Base-by-base conservation (phyloP, 768 basidiomycete species). In the Phanerodontia chrysosporium region DNA sequence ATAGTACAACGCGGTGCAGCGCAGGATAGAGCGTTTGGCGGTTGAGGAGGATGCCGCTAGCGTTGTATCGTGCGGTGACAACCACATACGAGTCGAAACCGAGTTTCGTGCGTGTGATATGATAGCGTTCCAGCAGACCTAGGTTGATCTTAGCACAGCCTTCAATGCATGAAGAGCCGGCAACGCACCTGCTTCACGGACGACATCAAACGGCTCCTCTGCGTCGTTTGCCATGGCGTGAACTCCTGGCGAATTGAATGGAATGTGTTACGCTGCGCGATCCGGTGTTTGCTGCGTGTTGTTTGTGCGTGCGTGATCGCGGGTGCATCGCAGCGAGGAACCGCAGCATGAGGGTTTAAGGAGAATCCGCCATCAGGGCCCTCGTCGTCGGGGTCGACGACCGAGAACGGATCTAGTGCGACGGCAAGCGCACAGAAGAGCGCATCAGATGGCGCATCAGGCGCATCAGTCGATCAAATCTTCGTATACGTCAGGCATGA, bases 1-100 rank as follows among this genome's bases (percentile, higher is more conserved):
- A 14, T 5, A 13, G 35, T 1, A 53, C 32, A 22, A 53, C 36
- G 3, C 14, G 14, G 13, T 13, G 12, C 16, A 53, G 36, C 5
- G 52, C 52, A n/a, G 52, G 35, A 24, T 53, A 53, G 16, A 53
- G 52, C 35, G 52, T 53, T 14, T 53, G 35, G n/a, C 52, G 52
- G 24, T 53, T 53, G 32, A 53, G 35, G 21, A 53, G 21, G 52
- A 24, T 27, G 21, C 52, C 35, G 27, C 30, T 53, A 25, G 52
- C 49, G n/a, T 51, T 32, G 49, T 51, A 51, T 4, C 27, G 24
- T 24, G 52, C 52, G 12, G 52, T 18, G 10, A 53, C 32, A 1
- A 53, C 36, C 13, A 53, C 52, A 24, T 36, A 42, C 6, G 52
- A 39, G 35, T 53, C 52, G 36, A 53, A 53, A 32, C 52, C 52